phyloP scores from a whole-genome alignment of 768 basidiomycete species.

The Termitomyces sp. region DNA sequence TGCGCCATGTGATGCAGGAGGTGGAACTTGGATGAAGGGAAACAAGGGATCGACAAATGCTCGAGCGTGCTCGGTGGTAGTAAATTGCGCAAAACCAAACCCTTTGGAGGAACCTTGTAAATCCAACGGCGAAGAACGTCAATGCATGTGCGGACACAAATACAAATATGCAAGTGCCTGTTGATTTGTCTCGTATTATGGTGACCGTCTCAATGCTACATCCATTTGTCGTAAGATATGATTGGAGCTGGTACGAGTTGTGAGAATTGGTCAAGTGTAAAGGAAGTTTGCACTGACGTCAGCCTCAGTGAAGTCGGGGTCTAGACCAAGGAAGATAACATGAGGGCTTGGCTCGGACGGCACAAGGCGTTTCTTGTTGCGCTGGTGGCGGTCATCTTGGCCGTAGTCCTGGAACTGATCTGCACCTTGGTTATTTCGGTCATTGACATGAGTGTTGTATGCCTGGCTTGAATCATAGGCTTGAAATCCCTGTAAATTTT shows the following conservation, averaged over 20 bases:
- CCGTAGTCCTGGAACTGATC: conserved; percentile 44
- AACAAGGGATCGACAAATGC: conserved; percentile 89
- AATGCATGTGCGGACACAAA: conserved; percentile 67
- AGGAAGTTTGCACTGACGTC: conserved; percentile 67
- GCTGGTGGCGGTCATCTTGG: conserved; percentile 49
- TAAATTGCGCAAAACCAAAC: conserved; percentile 96
- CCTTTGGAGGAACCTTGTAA: conserved; percentile 90
- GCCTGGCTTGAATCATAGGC: conserved; percentile 47
- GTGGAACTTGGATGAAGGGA: conserved; percentile 91
- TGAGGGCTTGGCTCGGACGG: conserved; percentile 88
- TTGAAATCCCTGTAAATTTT: conserved; percentile 29
- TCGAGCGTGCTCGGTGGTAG: conserved; percentile 79
- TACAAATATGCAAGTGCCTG: conserved; percentile 91
- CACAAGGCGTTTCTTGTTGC: conserved; percentile 69
- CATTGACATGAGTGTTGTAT: conserved; percentile 43
- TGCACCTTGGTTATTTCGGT: conserved; percentile 24
- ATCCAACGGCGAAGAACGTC: conserved; percentile 66
- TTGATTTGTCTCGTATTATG: conserved; percentile 94
- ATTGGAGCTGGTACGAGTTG: conserved; percentile 63
- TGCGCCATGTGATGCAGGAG: conserved; percentile 84
- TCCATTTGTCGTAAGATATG: conserved; percentile 67
- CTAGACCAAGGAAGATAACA: conserved; percentile 93
- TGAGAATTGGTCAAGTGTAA: conserved; percentile 30
- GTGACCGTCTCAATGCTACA: conserved; percentile 85
- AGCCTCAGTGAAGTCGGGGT: conserved; percentile 88